These are phyloP conservation scores for Mycena kentingensis DNA, from an alignment of 768 basidiomycete genomes.

Conservation along the genomic window DNA sequence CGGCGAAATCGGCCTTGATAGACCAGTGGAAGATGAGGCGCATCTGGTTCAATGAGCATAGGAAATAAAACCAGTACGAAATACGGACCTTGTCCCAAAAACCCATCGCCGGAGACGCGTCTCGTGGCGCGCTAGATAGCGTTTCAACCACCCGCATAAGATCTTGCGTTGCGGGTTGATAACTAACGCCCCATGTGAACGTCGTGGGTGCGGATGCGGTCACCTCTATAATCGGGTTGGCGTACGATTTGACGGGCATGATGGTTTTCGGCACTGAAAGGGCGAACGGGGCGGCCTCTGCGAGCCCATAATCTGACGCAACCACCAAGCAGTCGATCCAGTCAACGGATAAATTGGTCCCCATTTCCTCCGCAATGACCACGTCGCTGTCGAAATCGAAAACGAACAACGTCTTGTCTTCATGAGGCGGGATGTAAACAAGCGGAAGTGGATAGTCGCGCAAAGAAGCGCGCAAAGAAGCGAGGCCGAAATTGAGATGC, in stretches of 20 bases:
- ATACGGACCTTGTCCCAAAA: conserved; percentile 90
- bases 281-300: conserved; percentile 53
- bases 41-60: conserved; percentile 43
- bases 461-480: conserved; percentile 60
- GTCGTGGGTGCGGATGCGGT: conserved; percentile 65
- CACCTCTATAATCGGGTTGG: conserved; percentile 70
- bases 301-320: conserved; percentile 52
- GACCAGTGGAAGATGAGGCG: conserved; percentile 86
- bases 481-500: conserved; percentile 69
- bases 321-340: conserved; percentile 73
- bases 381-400: conserved; percentile 76
- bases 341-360: conserved; percentile 62
- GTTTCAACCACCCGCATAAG: conserved; percentile 82
- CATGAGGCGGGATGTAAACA: conserved; percentile 63
- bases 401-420: conserved; percentile 40
- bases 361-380: conserved; percentile 87
- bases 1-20: conserved; percentile 61
- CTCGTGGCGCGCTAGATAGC: conserved; percentile 72
- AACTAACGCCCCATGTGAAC: conserved; percentile 89
- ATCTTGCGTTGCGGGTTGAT: conserved; percentile 84
- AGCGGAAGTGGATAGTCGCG: conserved; percentile 91
- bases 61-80: not conserved
- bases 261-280: conserved; percentile 84
- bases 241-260: conserved; percentile 94
- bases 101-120: conserved; percentile 80